Evolutionary conservation across 768 basidiomycete species (phyloP).

Genomic region (Russula brevipes): DNA sequence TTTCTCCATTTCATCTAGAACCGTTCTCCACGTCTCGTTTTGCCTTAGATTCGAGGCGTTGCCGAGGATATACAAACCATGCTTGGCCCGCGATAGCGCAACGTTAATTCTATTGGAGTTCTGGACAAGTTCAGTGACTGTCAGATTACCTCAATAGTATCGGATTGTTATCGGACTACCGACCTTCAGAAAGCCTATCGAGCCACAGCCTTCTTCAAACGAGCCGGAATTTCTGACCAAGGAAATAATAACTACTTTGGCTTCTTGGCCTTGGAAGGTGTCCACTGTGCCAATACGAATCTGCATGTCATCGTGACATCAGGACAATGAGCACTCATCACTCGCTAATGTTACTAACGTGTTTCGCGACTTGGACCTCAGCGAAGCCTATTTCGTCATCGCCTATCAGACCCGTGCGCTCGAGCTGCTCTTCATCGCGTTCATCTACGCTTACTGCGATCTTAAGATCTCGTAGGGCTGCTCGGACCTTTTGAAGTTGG

Average conservation of each 20-base stretch:
- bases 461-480: slow-evolving; percentile 37
- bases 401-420: slow-evolving; percentile 42
- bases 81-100: slow-evolving; percentile 66
- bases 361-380: slow-evolving; percentile 46
- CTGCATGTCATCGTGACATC: slow-evolving; percentile 31
- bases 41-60: slow-evolving; percentile 52
- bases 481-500: slow-evolving; percentile 43
- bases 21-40: slow-evolving; percentile 52
- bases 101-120: slow-evolving; percentile 42
- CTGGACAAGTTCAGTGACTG: slow-evolving; percentile 22
- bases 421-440: slow-evolving; percentile 57
- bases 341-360: slow-evolving; percentile 36
- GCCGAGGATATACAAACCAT: slow-evolving; percentile 70
- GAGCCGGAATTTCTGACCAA: slow-evolving; percentile 67
- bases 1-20: slow-evolving; percentile 53
- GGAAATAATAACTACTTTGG: slow-evolving; percentile 66
- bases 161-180: no score
- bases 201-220: slow-evolving; percentile 32
- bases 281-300: slow-evolving; percentile 70
- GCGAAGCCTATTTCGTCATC: slow-evolving; percentile 40
- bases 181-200: slow-evolving; percentile 74
- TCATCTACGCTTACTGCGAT: slow-evolving; percentile 67
- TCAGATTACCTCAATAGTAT: slow-evolving; percentile 31
- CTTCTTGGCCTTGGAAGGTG: slow-evolving; percentile 75
- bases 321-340: neutral